Evolutionary conservation across 495 filamentous ascomycete species (phyloP), one percentile per base, ranked within the genome.

Genomic region (Aspergillus coremiiformis): DNA sequence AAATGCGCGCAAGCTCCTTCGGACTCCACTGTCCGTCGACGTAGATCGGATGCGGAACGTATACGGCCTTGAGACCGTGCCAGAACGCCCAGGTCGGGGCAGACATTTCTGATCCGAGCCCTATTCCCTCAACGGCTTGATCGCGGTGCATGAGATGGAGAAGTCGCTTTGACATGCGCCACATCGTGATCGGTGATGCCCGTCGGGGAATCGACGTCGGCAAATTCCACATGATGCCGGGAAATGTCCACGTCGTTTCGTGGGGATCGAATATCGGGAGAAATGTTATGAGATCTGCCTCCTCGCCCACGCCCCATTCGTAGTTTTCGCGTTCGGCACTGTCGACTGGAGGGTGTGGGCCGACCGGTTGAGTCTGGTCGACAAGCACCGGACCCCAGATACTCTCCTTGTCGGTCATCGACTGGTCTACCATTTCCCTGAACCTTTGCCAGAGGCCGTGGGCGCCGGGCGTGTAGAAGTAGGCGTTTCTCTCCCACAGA

Each of bases 401-500:
- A 0, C 64, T 56, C 14, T 56, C 62, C n/a, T 77, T 63, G n/a
- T 62, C 60, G 0, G 61, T 70, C 47, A 74, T 65, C 6, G 64
- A 55, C 4, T 71, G 53, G 50, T 78, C 71, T 7, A 85, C 70
- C 23, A 65, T 73, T 17, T 64, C 57, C 1, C 75, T 70, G 56
- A 83, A 84, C 6, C 73, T 70, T 26, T 78, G 65, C 54, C 75
- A 84, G 37, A 63, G 66, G 6, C 84, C 83, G 60, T 90, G 81
- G 15, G 77, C 58, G 1, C 69, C 69, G 3, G 83, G 83, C 29
- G 87, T 79, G 52, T 85, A 90, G 61, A 78, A 87, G 21, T 83
- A 77, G 32, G 82, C 78, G 55, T 80, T 86, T 15, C 85, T 79
- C 54, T 90, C 86, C 85, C 85, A 88, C 4, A 87, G 69, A 8